Base-by-base conservation (phyloP, 805 yeast genomes). In the Saccharomycopsis sp. region DNA sequence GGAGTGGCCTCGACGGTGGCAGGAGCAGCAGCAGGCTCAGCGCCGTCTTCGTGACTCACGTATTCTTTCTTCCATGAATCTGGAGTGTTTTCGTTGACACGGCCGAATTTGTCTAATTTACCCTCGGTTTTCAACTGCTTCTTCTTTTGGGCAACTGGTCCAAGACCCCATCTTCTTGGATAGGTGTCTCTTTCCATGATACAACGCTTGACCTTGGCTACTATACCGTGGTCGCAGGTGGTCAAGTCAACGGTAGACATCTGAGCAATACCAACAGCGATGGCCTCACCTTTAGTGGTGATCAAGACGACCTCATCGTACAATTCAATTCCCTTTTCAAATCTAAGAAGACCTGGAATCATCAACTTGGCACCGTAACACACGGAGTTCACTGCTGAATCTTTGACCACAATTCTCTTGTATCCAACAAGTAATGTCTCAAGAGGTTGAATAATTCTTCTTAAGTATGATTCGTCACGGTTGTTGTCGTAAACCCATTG, bases 141-240 rank as follows among this genome's bases (percentile, higher is more conserved):
- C 88, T 94, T 94, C 86, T 91, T 91, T 76, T 89, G 90, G 62
- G 99, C 98, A 72, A 92, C 89, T 68, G 99, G 99, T 68, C 99
- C 99, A 68, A 94, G 78, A 63, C 99, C 99, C 99, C 99, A 94
- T 82, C 97, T 87, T 82, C 99, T 88, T 77, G 99, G 99, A 75
- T 94, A 94, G 56, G 96, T 84, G 74, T 94, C 99, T 79, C 99
- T 87, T 79, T 94, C 99, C 99, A 94, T 94, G 69, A 94, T 94
- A 80, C 98, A 93, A 80, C 99, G 89, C 83, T 94, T 94, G 70
- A 94, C 96, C 80, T 89, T 91, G 66, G 99, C 97, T 69, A 93
- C 99, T 62, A 92, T 91, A 69, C 99, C 99, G 72, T 94, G 99
- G 75, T 94, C 99, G 76, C 98, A 93, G 35, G 94, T 77, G 62